Percentiles rank a stretch among this genome's conserved stretches.
phyloP scores from a whole-genome alignment of 805 yeast genomes.

The Sporopachydermia quercuum region DNA sequence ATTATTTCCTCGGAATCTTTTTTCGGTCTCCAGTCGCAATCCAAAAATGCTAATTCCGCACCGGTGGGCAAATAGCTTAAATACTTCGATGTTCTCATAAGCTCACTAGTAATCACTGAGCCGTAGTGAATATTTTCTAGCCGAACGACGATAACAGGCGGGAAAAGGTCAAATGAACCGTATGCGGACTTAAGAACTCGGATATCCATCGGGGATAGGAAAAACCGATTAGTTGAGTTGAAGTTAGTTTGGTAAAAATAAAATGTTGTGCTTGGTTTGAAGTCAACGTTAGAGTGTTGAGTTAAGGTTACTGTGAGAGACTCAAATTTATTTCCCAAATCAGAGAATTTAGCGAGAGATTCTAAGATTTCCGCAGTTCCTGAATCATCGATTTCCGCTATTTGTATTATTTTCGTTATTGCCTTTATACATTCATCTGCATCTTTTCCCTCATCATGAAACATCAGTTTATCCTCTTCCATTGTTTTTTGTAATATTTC shows the following conservation, averaged over 20 bases:
- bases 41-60: slow-evolving; percentile 69
- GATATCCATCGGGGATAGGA: slow-evolving; percentile 67
- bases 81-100: slow-evolving; percentile 52
- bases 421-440: background rate
- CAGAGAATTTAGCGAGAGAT: background rate
- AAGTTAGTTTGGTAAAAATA: slow-evolving; percentile 72
- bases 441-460: slow-evolving; percentile 37
- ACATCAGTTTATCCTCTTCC: slow-evolving; percentile 43
- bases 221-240: slow-evolving; percentile 47
- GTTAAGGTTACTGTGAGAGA: background rate
- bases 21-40: slow-evolving; percentile 63
- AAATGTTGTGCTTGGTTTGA: slow-evolving; percentile 35
- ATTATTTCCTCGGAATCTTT: slow-evolving; percentile 13
- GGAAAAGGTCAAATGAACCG: slow-evolving; percentile 50
- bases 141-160: slow-evolving; percentile 42
- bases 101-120: slow-evolving; percentile 43
- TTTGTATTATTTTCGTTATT: too few species aligned
- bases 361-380: background rate
- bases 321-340: background rate
- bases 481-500: slow-evolving; percentile 32
- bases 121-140: slow-evolving; percentile 63
- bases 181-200: slow-evolving; percentile 52
- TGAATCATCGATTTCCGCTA: background rate
- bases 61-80: slow-evolving; percentile 75
- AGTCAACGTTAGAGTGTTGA: background rate